phyloP scores from a whole-genome alignment of 1,284 basidiomycete species.

The Tranzscheliella williamsii region DNA sequence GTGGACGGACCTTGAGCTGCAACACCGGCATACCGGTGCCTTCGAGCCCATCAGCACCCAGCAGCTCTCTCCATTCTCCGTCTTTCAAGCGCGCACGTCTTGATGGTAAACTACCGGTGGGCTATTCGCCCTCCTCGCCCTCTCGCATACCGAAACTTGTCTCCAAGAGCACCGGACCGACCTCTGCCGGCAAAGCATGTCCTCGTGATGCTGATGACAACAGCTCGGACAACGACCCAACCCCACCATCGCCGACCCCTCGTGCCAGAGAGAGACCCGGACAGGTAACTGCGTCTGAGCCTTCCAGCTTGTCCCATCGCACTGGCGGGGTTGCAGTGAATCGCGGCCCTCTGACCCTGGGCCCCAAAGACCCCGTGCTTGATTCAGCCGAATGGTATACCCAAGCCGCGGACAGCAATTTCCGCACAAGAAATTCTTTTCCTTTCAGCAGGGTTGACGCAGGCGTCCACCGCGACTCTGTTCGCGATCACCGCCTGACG shows the following conservation, averaged over 20 bases:
- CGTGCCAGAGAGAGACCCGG: too few species aligned
- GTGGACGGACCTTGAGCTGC: conserved; percentile 4
- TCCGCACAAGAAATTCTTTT: too few species aligned
- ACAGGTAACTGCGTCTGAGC: too few species aligned
- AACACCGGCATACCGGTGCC: not conserved
- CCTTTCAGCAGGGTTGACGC: too few species aligned
- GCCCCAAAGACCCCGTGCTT: conserved; percentile 12
- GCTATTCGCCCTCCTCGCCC: not conserved
- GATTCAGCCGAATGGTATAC: conserved; percentile 17
- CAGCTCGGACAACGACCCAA: not conserved
- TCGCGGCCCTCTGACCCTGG: conserved; percentile 1
- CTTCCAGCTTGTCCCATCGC: too few species aligned
- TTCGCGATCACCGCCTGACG: not conserved
- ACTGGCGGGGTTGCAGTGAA: not conserved
- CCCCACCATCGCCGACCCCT: not conserved
- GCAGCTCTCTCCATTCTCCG: too few species aligned
- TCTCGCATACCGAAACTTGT: conserved; percentile 13
- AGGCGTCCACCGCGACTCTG: too few species aligned
- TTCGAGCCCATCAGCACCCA: too few species aligned
- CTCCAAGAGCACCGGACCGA: not conserved
- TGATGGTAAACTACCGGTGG: not conserved
- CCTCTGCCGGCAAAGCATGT: not conserved
- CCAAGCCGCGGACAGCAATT: not conserved
- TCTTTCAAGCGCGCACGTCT: too few species aligned
- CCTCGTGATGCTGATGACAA: not conserved